These are phyloP conservation scores for Globisporangium spinosum DNA, from an alignment of 352 stramenopile species.

Conservation along the genomic window DNA sequence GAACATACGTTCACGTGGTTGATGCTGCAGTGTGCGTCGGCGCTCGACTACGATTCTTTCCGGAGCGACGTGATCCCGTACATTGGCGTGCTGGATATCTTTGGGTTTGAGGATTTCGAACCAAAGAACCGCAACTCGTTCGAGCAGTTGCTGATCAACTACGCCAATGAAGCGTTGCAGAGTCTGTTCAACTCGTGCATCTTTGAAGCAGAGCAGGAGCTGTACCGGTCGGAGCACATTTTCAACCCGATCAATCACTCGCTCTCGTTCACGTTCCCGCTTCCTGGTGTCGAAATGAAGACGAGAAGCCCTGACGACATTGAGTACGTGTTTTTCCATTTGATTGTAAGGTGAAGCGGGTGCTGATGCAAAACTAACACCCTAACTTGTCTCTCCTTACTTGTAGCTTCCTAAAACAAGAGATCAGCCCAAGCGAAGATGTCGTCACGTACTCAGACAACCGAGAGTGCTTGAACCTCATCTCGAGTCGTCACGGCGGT, in stretches of 20 bases:
- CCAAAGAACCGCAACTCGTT: constrained; percentile 89
- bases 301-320: constrained; percentile 34
- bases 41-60: constrained; percentile 79
- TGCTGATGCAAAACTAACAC: background rate
- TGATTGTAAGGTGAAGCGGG: background rate
- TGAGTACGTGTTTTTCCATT: constrained; percentile 22
- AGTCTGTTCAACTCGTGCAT: constrained; percentile 88
- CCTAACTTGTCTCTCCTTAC: background rate
- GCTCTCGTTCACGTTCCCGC: constrained; percentile 67
- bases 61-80: constrained; percentile 80
- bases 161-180: constrained; percentile 90
- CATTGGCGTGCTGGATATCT: constrained; percentile 92
- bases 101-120: constrained; percentile 90
- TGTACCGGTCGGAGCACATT: constrained; percentile 84
- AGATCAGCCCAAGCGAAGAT: constrained; percentile 39
- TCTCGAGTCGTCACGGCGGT: constrained; percentile 75
- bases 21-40: constrained; percentile 77
- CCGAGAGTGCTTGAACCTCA: constrained; percentile 79
- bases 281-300: constrained; percentile 35
- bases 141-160: constrained; percentile 92
- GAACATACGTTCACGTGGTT: constrained; percentile 87
- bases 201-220: constrained; percentile 81
- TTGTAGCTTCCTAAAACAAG: constrained; percentile 32
- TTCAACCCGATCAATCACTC: constrained; percentile 80
- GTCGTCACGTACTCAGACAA: constrained; percentile 82